Evolutionary conservation across 164 flowering plant species (phyloP), one percentile per base, ranked within the genome.

Genomic region (Piper betle): DNA sequence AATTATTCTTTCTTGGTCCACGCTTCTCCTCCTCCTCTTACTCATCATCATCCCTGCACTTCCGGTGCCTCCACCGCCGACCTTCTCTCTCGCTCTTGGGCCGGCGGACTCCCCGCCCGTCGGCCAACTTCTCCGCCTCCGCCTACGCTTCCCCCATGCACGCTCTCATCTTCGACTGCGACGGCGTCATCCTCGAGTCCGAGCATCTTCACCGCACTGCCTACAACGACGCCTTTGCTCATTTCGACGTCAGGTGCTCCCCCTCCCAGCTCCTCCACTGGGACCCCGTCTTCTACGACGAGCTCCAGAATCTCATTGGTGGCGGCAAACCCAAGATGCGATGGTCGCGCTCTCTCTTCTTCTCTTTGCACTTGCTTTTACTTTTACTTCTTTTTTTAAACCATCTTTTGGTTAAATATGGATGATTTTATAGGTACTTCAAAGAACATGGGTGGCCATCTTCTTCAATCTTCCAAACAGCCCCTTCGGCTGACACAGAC

Each of bases 291-390:
- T 93, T 90, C 73, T 90, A 93, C 63, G 99, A 93, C n/a, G 82
- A 50, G 66, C 79, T 93, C 59, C 99, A 93, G 85, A 93, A 93
- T 63, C 84, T 39, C 4, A 77, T 93, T 52, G 97, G 97, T 20
- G 97, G 99, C 2, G 99, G 99, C 25, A 93, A 90, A 66, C 99
- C 99, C 50, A 93, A 93, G 68, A 90, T 93, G 97, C 76, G 99
- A 76, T 90, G 97, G 97, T 88, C 33, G 9, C 57, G 55, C 54
- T 42, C 39, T 15, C 0, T 62, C 19, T 8, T 46, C 11, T 16
- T 9, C 4, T 62, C 5, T 4, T 48, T 10, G 18, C 5, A 37
- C 6, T 66, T 56, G 39, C 7, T 17, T 13, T 18, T 55, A 25
- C 12, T 12, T 20, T n/a, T 4, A 9, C 54, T 33, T 59, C 16